phyloP scores from a whole-genome alignment of 495 filamentous ascomycete genomes.

The Xylona heveae region DNA sequence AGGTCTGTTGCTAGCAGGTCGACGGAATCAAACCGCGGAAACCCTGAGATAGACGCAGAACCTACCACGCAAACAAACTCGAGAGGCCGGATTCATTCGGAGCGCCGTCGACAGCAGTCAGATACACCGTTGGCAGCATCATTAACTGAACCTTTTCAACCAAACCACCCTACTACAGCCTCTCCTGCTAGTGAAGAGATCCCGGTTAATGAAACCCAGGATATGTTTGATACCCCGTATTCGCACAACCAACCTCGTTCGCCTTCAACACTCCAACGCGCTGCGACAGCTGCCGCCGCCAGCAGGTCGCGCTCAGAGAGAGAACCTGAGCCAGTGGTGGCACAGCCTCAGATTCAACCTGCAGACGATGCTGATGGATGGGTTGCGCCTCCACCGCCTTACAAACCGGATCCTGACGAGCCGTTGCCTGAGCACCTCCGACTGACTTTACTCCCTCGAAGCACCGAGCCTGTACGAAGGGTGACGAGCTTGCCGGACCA shows the following conservation, averaged over 20 bases:
- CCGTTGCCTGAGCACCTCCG: slow-evolving; percentile 32
- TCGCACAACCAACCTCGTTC: slow-evolving; percentile 62
- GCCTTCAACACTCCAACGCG: slow-evolving; percentile 49
- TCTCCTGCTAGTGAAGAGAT: slow-evolving; percentile 4
- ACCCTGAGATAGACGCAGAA: background rate
- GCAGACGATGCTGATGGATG: slow-evolving; percentile 76
- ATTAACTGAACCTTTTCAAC: too few species aligned
- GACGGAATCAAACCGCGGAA: slow-evolving; percentile 5
- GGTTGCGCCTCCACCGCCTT: slow-evolving; percentile 84
- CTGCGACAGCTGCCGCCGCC: slow-evolving; percentile 56
- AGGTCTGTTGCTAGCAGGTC: slow-evolving; percentile 18
- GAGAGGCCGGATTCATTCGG: too few species aligned
- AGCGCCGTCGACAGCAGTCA: too few species aligned
- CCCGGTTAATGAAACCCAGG: slow-evolving; percentile 19
- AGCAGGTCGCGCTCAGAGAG: too few species aligned
- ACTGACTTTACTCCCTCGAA: slow-evolving; percentile 9
- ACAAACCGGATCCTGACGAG: slow-evolving; percentile 44
- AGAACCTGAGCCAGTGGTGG: slow-evolving; percentile 26
- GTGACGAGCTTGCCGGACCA: slow-evolving; percentile 3
- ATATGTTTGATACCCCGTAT: slow-evolving; percentile 41
- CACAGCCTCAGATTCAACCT: slow-evolving; percentile 18
- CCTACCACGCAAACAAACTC: background rate
- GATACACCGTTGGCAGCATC: background rate
- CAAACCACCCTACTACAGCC: slow-evolving; percentile 5
- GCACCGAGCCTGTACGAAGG: slow-evolving; percentile 6